Base-by-base conservation (phyloP, 305 asterid species). In the Fraxinus xanthoxyloides region DNA sequence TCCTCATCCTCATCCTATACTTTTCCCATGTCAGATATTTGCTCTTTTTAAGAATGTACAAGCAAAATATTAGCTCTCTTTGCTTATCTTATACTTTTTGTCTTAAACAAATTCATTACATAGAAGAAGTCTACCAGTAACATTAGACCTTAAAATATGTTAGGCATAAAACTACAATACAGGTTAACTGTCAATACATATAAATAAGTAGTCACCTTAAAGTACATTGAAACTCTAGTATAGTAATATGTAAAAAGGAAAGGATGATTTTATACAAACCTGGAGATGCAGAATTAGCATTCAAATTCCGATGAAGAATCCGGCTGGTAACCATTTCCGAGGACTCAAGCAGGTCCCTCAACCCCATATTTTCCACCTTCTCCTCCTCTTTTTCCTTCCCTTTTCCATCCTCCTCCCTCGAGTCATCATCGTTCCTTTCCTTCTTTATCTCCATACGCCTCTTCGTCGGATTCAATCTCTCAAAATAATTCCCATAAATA, bases 401-500 rank as follows among this genome's bases (percentile, higher is more conserved):
- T 78, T 13, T 75, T 81, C n/a, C 40, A 10, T 63, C 74, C 32
- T n/a, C n/a, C n/a, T 88, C 84, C 26, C 82, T 81, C 3, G 79
- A 92, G 38, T 76, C 87, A 76, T 38, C 82, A 0, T 31, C 80
- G 8, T 67, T 84, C 3, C 70, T 79, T 56, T 70, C 77, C 79
- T 77, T 81, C 36, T 36, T 51, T 17, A 17, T 24, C 77, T 82
- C 85, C 82, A 72, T 56, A 35, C 51, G 77, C 79, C 84, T 82
- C 85, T 78, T 85, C n/a, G n/a, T n/a, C 3, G 81, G 87, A 32
- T 80, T 88, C 26, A 94, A 40, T 86, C 94, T 90, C 89, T 96
- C 98, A 75, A 96, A 96, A 85, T 96, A 93, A 85, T 96, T 96
- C 76, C 99, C 99, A 40, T 94, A 96, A 6, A 93, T 96, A 75